phyloP scores from a whole-genome alignment of 2,329 filamentous ascomycete genomes.

The Aspergillus flavus region DNA sequence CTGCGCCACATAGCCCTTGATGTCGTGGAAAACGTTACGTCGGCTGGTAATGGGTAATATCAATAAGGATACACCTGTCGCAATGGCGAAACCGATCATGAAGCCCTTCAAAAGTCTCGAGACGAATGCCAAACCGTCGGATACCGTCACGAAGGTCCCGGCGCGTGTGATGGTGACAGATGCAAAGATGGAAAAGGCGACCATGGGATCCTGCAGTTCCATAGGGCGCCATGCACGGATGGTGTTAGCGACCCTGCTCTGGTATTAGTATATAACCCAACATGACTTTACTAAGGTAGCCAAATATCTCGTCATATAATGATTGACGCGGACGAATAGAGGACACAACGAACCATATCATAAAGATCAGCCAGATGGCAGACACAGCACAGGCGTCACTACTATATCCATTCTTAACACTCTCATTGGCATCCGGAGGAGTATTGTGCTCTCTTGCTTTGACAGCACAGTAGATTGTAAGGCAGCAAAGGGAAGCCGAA shows the following conservation, averaged over 20 bases:
- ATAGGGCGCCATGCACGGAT: slow-evolving; percentile 63
- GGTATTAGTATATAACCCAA: neutral
- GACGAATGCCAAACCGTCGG: slow-evolving; percentile 37
- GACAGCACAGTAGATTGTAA: slow-evolving; percentile 67
- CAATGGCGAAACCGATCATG: slow-evolving; percentile 66
- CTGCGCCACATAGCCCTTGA: slow-evolving; percentile 54
- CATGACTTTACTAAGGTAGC: neutral
- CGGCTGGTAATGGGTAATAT: slow-evolving; percentile 68
- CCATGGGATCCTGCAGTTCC: slow-evolving; percentile 66
- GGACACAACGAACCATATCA: slow-evolving; percentile 56
- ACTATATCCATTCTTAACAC: slow-evolving; percentile 56
- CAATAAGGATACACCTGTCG: slow-evolving; percentile 64
- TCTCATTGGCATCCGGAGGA: slow-evolving; percentile 36
- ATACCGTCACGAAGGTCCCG: slow-evolving; percentile 49
- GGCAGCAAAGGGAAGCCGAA: slow-evolving; percentile 60
- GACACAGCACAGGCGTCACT: slow-evolving; percentile 70
- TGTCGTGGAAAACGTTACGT: slow-evolving; percentile 62
- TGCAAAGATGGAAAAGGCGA: slow-evolving; percentile 68
- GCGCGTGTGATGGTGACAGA: slow-evolving; percentile 62
- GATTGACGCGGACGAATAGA: neutral
- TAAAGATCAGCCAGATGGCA: slow-evolving; percentile 69
- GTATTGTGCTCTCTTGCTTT: slow-evolving; percentile 63
- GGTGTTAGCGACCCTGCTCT: slow-evolving; percentile 56
- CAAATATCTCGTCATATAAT: neutral
- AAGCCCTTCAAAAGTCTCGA: slow-evolving; percentile 62